These are phyloP conservation scores for Conidiobolus coronatus DNA, from an alignment of 371 early-diverging fungal genomes.

Conservation along the genomic window DNA sequence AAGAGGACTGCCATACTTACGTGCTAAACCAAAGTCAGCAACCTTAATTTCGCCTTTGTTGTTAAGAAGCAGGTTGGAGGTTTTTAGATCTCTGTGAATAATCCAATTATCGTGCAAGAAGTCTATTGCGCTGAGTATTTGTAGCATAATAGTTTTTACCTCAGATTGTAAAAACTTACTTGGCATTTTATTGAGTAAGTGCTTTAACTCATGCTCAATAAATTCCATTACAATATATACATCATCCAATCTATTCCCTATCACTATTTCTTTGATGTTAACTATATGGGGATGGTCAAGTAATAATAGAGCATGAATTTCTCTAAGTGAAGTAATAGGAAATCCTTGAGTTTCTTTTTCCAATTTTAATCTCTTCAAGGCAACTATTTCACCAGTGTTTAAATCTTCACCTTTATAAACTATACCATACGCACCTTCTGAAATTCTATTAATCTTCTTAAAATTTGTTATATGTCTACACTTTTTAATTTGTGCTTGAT, in stretches of 20 bases:
- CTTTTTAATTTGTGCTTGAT: conserved; percentile 15
- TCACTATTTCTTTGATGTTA: conserved; percentile 78
- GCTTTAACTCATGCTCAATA: conserved; percentile 82
- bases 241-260: conserved; percentile 46
- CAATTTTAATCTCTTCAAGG: conserved; percentile 92
- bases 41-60: conserved; percentile 64
- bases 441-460: conserved; percentile 86
- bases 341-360: conserved; percentile 90
- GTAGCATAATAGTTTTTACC: conserved; percentile 77
- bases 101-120: conserved; percentile 90
- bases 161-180: conserved; percentile 63
- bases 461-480: conserved; percentile 68
- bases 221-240: conserved; percentile 96
- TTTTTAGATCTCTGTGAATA: conserved; percentile 94
- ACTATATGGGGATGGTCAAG: conserved; percentile 88
- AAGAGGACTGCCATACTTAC: conserved; percentile 48
- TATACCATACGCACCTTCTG: conserved; percentile 97
- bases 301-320: conserved; percentile 68
- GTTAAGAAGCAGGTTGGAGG: conserved; percentile 79
- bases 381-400: conserved; percentile 81
- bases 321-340: conserved; percentile 78
- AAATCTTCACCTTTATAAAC: conserved; percentile 92
- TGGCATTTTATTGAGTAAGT: conserved; percentile 69
- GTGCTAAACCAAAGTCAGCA: conserved; percentile 69
- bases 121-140: conserved; percentile 61